Conservation (phyloP, 768 basidiomycete species). For the Cyathus striatus region DNA sequence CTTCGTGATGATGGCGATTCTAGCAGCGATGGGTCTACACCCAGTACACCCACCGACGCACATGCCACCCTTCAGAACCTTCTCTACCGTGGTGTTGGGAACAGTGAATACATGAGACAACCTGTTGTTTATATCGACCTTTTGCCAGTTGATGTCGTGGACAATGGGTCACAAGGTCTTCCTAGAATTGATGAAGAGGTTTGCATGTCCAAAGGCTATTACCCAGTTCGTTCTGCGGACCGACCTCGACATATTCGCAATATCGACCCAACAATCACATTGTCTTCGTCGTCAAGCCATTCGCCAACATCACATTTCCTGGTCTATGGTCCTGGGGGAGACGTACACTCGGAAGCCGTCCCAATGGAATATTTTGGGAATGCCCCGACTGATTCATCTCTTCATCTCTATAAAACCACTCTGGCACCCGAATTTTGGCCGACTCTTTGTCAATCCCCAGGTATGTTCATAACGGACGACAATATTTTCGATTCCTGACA, state of each 20-base stretch:
- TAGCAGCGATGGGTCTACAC: slow-evolving; percentile 33
- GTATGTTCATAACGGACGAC: slow-evolving; percentile 42
- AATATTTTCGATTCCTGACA: too few relatives aligned
- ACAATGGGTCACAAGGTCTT: not conserved
- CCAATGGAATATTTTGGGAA: slow-evolving; percentile 23
- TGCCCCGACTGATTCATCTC: slow-evolving; percentile 18
- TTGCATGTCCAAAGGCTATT: slow-evolving; percentile 20
- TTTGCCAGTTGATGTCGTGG: slow-evolving; percentile 22
- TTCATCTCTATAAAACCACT: slow-evolving; percentile 51
- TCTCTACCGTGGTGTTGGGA: slow-evolving; percentile 25
- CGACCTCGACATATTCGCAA: slow-evolving; percentile 47
- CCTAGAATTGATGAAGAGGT: slow-evolving; percentile 12
- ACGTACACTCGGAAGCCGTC: slow-evolving; percentile 49
- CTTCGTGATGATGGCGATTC: slow-evolving; percentile 28
- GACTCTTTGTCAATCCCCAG: slow-evolving; percentile 46
- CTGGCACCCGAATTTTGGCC: slow-evolving; percentile 67
- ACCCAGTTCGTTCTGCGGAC: slow-evolving; percentile 31
- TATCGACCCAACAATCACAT: slow-evolving; percentile 67
- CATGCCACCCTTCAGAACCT: slow-evolving; percentile 26
- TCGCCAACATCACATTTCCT: slow-evolving; percentile 51
- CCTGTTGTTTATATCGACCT: slow-evolving; percentile 45
- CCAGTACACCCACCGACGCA: slow-evolving; percentile 32
- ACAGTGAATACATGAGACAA: slow-evolving; percentile 20
- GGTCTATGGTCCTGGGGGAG: slow-evolving; percentile 42
- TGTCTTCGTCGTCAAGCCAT: slow-evolving; percentile 43